Conservation (phyloP, 192 early-diverging fungal genomes). For the Umbelopsis sp. region DNA sequence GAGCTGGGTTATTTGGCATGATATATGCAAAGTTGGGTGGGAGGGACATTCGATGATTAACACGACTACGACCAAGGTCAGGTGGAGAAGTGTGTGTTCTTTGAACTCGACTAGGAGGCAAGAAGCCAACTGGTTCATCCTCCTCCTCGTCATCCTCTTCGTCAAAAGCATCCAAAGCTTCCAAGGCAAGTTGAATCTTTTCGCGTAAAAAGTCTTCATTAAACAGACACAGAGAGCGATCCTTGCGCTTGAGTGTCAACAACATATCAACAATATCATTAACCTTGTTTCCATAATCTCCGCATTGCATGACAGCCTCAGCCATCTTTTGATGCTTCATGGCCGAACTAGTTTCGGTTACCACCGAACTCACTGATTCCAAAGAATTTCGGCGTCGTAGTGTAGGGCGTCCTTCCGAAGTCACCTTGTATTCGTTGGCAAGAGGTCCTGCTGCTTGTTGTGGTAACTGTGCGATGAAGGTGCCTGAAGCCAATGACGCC, state of each 20-base stretch:
- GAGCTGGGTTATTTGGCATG: background rate
- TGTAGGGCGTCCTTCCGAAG: conserved; percentile 11
- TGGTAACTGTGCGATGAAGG: conserved; percentile 17
- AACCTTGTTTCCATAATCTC: conserved; percentile 9
- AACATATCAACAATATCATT: conserved; percentile 48
- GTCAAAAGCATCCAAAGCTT: conserved; percentile 37
- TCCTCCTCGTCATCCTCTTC: conserved; percentile 18
- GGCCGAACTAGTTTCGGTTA: conserved; percentile 33
- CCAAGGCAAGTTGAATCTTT: conserved; percentile 37
- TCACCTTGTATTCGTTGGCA: background rate
- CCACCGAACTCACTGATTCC: conserved; percentile 29
- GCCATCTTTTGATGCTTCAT: conserved; percentile 36
- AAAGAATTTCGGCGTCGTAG: conserved; percentile 34
- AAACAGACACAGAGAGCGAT: conserved; percentile 46
- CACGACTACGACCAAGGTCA: background rate
- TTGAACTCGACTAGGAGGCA: background rate
- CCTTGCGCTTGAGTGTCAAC: conserved; percentile 44
- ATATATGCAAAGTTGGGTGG: background rate
- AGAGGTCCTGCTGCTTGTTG: background rate
- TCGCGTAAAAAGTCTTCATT: conserved; percentile 43
- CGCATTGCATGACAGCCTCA: conserved; percentile 33
- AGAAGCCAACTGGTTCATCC: background rate
- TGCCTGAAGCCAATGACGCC: conserved; percentile 14
- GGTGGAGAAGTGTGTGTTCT: background rate
- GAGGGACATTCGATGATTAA: conserved; percentile 3